These are phyloP conservation scores for Teratosphaeria zuluensis DNA, from an alignment of 2,329 filamentous ascomycete genomes.

Conservation along the genomic window DNA sequence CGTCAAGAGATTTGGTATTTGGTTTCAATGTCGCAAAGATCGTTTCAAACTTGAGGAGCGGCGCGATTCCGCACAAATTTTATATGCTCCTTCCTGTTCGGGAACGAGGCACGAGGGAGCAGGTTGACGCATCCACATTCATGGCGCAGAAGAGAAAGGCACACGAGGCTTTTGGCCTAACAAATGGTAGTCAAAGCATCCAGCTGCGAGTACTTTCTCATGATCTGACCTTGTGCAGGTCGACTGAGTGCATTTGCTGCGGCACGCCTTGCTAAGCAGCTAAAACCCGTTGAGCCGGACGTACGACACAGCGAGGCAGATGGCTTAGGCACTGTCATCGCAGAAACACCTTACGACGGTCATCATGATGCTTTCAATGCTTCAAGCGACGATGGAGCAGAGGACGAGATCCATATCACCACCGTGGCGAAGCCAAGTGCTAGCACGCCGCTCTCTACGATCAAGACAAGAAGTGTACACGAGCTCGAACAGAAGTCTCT, in stretches of 20 bases:
- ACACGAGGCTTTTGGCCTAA: conserved; percentile 22
- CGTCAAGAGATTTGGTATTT: background rate
- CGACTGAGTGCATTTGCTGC: conserved; percentile 26
- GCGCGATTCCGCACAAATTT: background rate
- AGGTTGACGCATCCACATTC: background rate
- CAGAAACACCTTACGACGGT: conserved; percentile 13
- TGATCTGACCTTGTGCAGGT: conserved; percentile 4
- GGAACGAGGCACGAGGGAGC: background rate
- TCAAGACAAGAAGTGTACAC: conserved; percentile 5
- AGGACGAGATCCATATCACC: background rate
- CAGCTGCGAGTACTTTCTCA: background rate
- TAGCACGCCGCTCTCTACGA: conserved; percentile 7
- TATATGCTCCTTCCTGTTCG: background rate
- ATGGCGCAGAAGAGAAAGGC: conserved; percentile 27
- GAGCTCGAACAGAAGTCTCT: conserved; percentile 10
- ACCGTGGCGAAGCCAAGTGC: background rate
- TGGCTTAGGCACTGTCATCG: conserved; percentile 9
- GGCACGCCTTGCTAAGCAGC: conserved; percentile 13
- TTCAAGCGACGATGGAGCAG: background rate
- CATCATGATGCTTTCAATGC: conserved; percentile 2
- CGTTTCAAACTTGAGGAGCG: background rate
- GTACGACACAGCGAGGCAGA: background rate
- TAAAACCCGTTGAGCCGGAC: conserved; percentile 1
- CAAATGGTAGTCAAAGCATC: conserved; percentile 3
- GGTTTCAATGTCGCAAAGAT: background rate